Evolutionary conservation across 495 filamentous ascomycete genomes (phyloP).

Genomic region (Aspergillus wentii): DNA sequence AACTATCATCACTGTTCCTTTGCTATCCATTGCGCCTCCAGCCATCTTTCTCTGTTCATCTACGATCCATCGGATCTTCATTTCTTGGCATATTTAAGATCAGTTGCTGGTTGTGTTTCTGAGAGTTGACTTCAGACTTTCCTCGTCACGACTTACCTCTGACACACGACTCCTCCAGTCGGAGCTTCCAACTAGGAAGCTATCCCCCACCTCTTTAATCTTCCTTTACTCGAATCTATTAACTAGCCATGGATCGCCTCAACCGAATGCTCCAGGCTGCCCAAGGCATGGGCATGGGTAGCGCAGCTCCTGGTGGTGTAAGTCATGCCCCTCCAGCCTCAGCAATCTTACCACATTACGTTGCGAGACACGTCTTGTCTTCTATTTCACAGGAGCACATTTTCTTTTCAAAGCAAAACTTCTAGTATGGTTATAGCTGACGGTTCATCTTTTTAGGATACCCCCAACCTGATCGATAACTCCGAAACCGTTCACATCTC

Average conservation of each 20-base stretch:
- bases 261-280: constrained; percentile 75
- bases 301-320: constrained; percentile 71
- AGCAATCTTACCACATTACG: too few relatives aligned
- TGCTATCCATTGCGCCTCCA: too few relatives aligned
- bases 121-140: too few relatives aligned
- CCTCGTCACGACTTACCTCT: too few relatives aligned
- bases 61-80: too few relatives aligned
- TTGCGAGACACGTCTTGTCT: too few relatives aligned
- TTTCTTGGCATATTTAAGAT: too few relatives aligned
- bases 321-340: too few relatives aligned
- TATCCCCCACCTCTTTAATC: constrained; percentile 18
- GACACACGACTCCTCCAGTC: constrained; percentile 7
- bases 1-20: constrained; percentile 11
- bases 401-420: too few relatives aligned
- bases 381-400: too few relatives aligned
- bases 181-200: constrained; percentile 39
- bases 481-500: constrained; percentile 99
- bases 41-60: constrained; percentile 8
- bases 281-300: constrained; percentile 70
- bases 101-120: too few relatives aligned
- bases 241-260: constrained; percentile 72
- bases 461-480: constrained; percentile 87
- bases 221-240: constrained; percentile 10
- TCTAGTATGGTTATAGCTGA: constrained; percentile 10
- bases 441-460: constrained; percentile 54